Conservation (phyloP, 768 basidiomycete genomes). For the Lentinula guzmanii region DNA sequence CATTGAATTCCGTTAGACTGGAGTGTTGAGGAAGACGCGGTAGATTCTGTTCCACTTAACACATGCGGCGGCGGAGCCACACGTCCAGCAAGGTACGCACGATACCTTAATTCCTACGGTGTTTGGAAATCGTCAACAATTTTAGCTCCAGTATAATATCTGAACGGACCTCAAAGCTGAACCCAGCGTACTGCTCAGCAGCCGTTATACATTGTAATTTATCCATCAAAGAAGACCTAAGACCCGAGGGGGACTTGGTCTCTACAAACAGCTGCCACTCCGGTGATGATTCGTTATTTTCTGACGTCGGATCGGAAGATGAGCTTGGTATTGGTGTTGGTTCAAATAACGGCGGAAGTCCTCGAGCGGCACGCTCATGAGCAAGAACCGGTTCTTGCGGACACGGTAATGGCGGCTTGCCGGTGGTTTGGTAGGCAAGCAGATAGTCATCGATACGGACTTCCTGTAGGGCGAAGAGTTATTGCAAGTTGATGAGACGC, state of each 20-base stretch:
- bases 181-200: slow-evolving; percentile 26
- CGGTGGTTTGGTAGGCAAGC: slow-evolving; percentile 37
- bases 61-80: slow-evolving; percentile 22
- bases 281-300: slow-evolving; percentile 19
- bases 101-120: slow-evolving; percentile 34
- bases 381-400: slow-evolving; percentile 41
- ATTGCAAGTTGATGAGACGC: background rate
- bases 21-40: background rate
- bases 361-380: slow-evolving; percentile 34
- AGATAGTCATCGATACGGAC: slow-evolving; percentile 50
- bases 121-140: slow-evolving; percentile 5
- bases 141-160: background rate
- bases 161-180: slow-evolving; percentile 38
- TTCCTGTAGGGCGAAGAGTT: slow-evolving; percentile 34
- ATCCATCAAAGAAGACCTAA: slow-evolving; percentile 15
- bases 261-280: slow-evolving; percentile 15
- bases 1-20: slow-evolving; percentile 5
- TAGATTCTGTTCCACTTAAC: slow-evolving; percentile 11
- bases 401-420: slow-evolving; percentile 41
- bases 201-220: slow-evolving; percentile 32
- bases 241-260: slow-evolving; percentile 18
- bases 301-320: slow-evolving; percentile 7
- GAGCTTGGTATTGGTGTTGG: slow-evolving; percentile 21
- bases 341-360: slow-evolving; percentile 46
- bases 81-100: slow-evolving; percentile 34